Evolutionary conservation across 2,329 filamentous ascomycete genomes (phyloP), one percentile per base, ranked within the genome.

Genomic region (Fusarium sp.): DNA sequence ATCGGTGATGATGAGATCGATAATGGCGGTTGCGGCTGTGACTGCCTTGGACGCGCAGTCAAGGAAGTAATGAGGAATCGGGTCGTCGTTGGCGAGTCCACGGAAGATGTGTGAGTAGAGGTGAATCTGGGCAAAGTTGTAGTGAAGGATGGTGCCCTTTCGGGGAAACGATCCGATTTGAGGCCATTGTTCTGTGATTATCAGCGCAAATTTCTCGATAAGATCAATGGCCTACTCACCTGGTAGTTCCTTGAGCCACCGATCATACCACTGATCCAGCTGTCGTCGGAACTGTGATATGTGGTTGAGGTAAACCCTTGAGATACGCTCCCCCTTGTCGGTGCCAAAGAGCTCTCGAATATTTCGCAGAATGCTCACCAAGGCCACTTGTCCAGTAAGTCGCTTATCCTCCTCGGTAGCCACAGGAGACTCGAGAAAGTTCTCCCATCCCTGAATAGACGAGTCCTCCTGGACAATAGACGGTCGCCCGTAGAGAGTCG

Each of bases 401-500:
- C 90, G 84, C 64, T 88, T 87, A 67, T 92, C 90, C 6, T 88
- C 86, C 1, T 88, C 85, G 0, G 85, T 89, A 4, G 88, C 85
- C 22, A 86, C 82, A 0, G 88, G 84, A 0, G 86, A 84, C 39
- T 86, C 84, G n/a, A 91, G 80, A 52, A 91, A 89, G 2, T 84
- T 83, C 61, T 91, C 88, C 82, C 89, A 89, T 6, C 89, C 88
- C 59, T 88, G 86, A 43, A 91, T 88, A 0, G 88, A 86, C 16
- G 84, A 81, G 64, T 92, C 88, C 61, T 91, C 89, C 31, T 88
- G 87, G 0, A 91, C 88, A 10, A 91, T 87, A 0, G 89, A 87
- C 1, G 88, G 88, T 4, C 90, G 84, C 3, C 89, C 89, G 64
- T 92, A 91, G 0, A 91, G 82, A 24, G 91, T 91, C 20, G 89